Conservation (phyloP, 768 basidiomycete genomes). For the Tylopilus sp. region DNA sequence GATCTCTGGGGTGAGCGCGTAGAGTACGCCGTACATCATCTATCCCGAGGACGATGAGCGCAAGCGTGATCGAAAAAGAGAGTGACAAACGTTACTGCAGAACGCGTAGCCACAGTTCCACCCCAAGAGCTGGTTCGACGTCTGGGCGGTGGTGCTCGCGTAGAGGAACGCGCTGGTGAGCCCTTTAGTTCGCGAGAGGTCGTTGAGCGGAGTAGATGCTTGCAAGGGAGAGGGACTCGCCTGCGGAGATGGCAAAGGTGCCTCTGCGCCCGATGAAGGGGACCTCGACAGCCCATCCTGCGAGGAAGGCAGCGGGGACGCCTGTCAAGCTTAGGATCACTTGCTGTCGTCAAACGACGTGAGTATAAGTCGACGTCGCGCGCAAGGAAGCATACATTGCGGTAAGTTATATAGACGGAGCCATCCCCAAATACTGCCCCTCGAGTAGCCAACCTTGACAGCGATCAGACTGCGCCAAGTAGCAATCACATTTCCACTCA, state of each 20-base stretch:
- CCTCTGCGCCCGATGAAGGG: conserved; percentile 64
- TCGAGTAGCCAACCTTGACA: conserved; percentile 51
- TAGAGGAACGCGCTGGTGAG: conserved; percentile 76
- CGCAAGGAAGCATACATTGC: conserved; percentile 46
- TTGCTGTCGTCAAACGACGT: conserved; percentile 41
- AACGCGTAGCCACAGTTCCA: conserved; percentile 82
- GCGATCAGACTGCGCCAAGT: not conserved
- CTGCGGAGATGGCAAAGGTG: conserved; percentile 59
- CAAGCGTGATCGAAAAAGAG: not conserved
- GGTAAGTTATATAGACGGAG: conserved; percentile 66
- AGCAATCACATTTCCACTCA: conserved; percentile 23
- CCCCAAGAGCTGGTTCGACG: conserved; percentile 62
- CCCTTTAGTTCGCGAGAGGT: conserved; percentile 45
- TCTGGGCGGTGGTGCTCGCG: conserved; percentile 69
- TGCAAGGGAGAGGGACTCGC: conserved; percentile 39
- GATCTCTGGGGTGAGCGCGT: conserved; percentile 68
- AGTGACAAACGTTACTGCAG: conserved; percentile 46
- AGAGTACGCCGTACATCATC: conserved; percentile 77
- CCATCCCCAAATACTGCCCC: conserved; percentile 70
- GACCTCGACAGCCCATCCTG: conserved; percentile 67
- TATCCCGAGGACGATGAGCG: conserved; percentile 17
- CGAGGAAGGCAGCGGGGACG: conserved; percentile 68
- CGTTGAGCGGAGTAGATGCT: conserved; percentile 38
- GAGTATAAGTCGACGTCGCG: not conserved
- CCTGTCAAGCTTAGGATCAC: conserved; percentile 67